Percentiles rank a stretch among this genome's conserved stretches.
Evolutionary conservation across 345 rosid species (phyloP).

Genomic region (Hypericum perforatum): DNA sequence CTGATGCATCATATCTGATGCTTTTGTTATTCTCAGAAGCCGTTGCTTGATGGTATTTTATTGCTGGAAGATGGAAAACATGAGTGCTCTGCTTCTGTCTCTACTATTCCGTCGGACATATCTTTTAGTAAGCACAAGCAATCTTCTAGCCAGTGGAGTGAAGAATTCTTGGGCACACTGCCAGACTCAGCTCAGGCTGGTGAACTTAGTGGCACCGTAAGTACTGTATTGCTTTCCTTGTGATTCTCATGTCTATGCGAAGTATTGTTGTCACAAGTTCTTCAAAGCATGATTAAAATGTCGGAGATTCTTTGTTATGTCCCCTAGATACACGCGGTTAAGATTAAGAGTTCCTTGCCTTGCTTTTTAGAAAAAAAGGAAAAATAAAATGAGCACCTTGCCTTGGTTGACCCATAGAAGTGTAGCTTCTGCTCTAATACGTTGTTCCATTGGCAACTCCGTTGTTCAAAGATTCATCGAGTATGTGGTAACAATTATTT

Average conservation of each 20-base stretch:
- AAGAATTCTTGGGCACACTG: slow-evolving; percentile 59
- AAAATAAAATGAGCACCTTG: too few species aligned
- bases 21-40: slow-evolving; percentile 31
- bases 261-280: not conserved
- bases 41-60: slow-evolving; percentile 39
- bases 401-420: too few species aligned
- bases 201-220: slow-evolving; percentile 38
- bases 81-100: slow-evolving; percentile 38
- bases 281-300: too few species aligned
- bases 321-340: too few species aligned
- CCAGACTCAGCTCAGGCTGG: slow-evolving; percentile 67
- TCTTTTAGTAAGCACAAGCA: slow-evolving; percentile 52
- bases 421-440: too few species aligned
- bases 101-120: slow-evolving; percentile 37
- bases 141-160: slow-evolving; percentile 76
- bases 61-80: slow-evolving; percentile 50
- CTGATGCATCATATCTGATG: not conserved
- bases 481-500: too few species aligned
- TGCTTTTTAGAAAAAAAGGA: too few species aligned
- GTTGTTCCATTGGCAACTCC: too few species aligned
- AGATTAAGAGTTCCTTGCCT: too few species aligned
- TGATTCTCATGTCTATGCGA: not conserved
- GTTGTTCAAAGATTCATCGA: too few species aligned
- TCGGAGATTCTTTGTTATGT: too few species aligned
- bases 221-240: slow-evolving; percentile 14